A percentile compares a stretch with the other conserved stretches of the same genome.
These are phyloP conservation scores for Rhododendron vialii DNA, from an alignment of 148 eudicot species.

Conservation along the genomic window DNA sequence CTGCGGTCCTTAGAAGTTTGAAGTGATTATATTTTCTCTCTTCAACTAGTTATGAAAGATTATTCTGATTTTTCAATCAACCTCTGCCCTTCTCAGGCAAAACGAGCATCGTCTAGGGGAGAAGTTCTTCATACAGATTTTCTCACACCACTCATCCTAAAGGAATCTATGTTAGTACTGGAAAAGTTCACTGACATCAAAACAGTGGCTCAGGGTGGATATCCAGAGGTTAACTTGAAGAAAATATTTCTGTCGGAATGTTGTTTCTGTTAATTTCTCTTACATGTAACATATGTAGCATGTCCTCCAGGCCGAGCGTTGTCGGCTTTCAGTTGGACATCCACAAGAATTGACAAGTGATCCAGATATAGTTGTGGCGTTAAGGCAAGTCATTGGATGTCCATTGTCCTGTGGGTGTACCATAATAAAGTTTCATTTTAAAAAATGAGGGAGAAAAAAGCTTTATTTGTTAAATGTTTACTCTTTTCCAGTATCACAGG, in stretches of 20 bases:
- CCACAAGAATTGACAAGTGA: constrained; percentile 49
- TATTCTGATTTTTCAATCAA: background rate
- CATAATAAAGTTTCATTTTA: background rate
- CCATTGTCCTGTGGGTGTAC: background rate
- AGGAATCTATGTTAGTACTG: constrained; percentile 59
- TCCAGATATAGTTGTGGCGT: constrained; percentile 69
- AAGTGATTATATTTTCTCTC: background rate
- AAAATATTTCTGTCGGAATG: background rate
- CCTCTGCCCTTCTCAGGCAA: constrained; percentile 43
- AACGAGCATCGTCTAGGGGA: constrained; percentile 62
- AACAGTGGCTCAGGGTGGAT: constrained; percentile 72
- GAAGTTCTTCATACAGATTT: constrained; percentile 84
- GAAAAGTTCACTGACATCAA: constrained; percentile 63
- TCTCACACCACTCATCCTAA: constrained; percentile 70
- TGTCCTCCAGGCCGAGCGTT: constrained; percentile 76
- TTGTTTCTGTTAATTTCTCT: background rate
- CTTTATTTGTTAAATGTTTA: constrained; percentile 14
- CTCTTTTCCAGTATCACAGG: constrained; percentile 71
- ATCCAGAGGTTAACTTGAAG: constrained; percentile 58
- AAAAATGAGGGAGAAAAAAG: background rate
- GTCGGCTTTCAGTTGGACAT: constrained; percentile 91
- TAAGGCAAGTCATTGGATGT: constrained; percentile 42
- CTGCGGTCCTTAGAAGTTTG: background rate
- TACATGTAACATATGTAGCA: background rate
- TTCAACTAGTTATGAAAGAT: background rate